phyloP scores from a whole-genome alignment of 1,139 yeast species.

The Debaryomyces robertsiae region DNA sequence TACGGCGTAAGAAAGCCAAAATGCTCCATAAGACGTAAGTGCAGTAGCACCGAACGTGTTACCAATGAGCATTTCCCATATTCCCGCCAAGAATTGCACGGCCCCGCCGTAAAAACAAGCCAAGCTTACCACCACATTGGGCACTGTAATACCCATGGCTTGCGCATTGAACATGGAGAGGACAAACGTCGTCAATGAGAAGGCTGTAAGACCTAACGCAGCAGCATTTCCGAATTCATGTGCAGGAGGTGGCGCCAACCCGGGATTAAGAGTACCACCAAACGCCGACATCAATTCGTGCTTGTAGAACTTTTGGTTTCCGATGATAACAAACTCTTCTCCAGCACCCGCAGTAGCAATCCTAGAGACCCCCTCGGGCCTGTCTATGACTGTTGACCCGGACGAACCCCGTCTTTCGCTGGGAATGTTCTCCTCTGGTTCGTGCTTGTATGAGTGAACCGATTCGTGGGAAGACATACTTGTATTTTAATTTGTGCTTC shows the following conservation, averaged over 20 bases:
- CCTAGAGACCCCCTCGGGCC: constrained; percentile 1
- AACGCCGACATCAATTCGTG: constrained; percentile 35
- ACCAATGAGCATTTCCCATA: constrained; percentile 49
- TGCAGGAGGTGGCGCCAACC: constrained; percentile 37
- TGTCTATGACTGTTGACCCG: neutral
- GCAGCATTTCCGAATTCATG: constrained; percentile 57
- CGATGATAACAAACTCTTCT: constrained; percentile 28
- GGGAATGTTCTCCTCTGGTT: constrained; percentile 1
- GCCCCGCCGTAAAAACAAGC: constrained; percentile 50
- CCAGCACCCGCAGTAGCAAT: constrained; percentile 22
- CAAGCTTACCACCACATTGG: constrained; percentile 46
- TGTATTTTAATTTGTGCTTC: no score
- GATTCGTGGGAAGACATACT: constrained; percentile 16
- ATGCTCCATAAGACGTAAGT: constrained; percentile 44
- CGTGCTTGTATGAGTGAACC: constrained; percentile 14
- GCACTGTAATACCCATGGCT: constrained; percentile 41
- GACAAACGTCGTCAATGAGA: constrained; percentile 52
- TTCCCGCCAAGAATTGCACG: constrained; percentile 51
- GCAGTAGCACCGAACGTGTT: constrained; percentile 48
- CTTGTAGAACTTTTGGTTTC: constrained; percentile 27
- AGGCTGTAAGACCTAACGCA: constrained; percentile 61
- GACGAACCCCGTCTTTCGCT: constrained; percentile 1
- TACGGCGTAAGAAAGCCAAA: constrained; percentile 46
- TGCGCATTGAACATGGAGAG: constrained; percentile 45
- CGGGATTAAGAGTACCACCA: constrained; percentile 43